Conservation (phyloP, 306 rosid genomes). For the Vicia villosa region DNA sequence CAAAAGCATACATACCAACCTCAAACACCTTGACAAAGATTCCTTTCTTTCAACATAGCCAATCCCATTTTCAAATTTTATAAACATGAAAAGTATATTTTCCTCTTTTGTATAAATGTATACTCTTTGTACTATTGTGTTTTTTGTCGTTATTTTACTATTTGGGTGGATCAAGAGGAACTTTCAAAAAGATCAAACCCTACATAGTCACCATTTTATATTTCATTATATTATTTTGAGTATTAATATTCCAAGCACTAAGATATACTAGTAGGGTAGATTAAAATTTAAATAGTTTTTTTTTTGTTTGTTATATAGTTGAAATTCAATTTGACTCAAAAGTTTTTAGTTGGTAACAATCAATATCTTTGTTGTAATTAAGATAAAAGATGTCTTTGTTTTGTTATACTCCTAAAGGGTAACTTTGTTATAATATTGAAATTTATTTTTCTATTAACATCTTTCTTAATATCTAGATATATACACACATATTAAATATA, state of each 20-base stretch:
- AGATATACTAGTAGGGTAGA: not conserved
- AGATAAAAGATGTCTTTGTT: not conserved
- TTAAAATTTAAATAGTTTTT: not conserved
- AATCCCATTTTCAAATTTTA: slow-evolving; percentile 41
- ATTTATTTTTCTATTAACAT: too few relatives aligned
- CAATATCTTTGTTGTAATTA: not conserved
- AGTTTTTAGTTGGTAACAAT: not conserved
- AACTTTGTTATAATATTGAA: too few relatives aligned
- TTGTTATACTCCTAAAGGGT: too few relatives aligned
- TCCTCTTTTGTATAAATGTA: slow-evolving; percentile 14
- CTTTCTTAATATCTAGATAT: too few relatives aligned
- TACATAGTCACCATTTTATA: slow-evolving; percentile 27
- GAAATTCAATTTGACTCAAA: not conserved
- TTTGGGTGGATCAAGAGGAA: slow-evolving; percentile 36
- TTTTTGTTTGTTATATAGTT: not conserved
- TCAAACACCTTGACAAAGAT: slow-evolving; percentile 49
- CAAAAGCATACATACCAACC: slow-evolving; percentile 52
- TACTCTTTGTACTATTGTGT: not conserved
- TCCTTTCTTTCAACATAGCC: slow-evolving; percentile 62
- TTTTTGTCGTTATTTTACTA: slow-evolving; percentile 30
- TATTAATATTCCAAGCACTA: not conserved
- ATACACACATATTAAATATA: too few relatives aligned
- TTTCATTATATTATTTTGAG: not conserved
- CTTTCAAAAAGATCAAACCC: slow-evolving; percentile 31
- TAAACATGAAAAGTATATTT: slow-evolving; percentile 15